Evolutionary conservation across 2,329 filamentous ascomycete genomes (phyloP).

Genomic region (Arthrobotrys entomopaga): DNA sequence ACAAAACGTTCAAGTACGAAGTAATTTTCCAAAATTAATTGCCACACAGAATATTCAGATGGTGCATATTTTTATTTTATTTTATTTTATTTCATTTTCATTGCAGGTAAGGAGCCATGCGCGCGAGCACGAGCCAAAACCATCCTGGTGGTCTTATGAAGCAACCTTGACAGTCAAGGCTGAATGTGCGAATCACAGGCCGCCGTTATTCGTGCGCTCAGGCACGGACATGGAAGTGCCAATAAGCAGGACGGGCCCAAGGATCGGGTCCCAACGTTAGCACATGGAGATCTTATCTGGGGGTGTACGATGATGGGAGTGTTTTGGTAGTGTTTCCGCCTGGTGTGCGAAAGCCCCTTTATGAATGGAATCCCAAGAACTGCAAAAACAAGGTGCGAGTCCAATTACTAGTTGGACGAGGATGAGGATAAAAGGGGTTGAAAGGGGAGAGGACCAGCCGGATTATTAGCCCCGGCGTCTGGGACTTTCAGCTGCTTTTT

Average conservation of each 20-base stretch:
- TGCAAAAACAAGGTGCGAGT: background rate
- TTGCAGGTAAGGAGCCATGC: too few species aligned
- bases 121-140: background rate
- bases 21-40: slow-evolving; percentile 10
- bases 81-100: too few species aligned
- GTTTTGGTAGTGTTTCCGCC: slow-evolving; percentile 42
- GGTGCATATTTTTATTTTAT: too few species aligned
- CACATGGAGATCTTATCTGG: slow-evolving; percentile 43
- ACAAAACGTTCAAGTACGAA: background rate
- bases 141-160: background rate
- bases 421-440: background rate
- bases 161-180: slow-evolving; percentile 3
- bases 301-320: slow-evolving; percentile 4
- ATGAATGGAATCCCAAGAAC: background rate
- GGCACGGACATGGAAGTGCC: slow-evolving; percentile 33
- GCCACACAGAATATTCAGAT: background rate
- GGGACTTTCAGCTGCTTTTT: slow-evolving; percentile 50
- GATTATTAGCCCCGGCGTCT: slow-evolving; percentile 16
- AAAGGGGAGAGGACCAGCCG: slow-evolving; percentile 28
- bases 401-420: background rate
- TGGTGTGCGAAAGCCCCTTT: slow-evolving; percentile 29
- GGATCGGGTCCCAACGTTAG: slow-evolving; percentile 40
- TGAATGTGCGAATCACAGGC: slow-evolving; percentile 25
- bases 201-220: slow-evolving; percentile 28
- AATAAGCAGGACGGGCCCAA: slow-evolving; percentile 35